Conservation (phyloP, 1,284 basidiomycete species). For the Tylopilus sp. region DNA sequence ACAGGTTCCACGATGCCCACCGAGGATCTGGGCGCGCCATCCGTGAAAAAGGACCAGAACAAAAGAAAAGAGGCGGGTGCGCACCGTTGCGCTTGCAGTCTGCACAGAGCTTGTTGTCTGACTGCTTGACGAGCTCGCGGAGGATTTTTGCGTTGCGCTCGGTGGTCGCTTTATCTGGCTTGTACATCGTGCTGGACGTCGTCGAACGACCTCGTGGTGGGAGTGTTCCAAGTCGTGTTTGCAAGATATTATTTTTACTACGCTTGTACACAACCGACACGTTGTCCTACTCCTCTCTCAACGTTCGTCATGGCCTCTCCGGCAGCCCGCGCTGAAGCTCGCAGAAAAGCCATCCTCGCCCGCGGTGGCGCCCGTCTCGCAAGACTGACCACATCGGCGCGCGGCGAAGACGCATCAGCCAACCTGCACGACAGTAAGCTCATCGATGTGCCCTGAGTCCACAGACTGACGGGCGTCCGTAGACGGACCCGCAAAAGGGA, state of each 20-base stretch:
- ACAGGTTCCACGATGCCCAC: conserved; percentile 99
- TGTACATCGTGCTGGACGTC: conserved; percentile 46
- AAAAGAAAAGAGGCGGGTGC: conserved; percentile 22
- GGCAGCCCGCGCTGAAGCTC: conserved; percentile 65
- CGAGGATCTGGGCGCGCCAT: conserved; percentile 70
- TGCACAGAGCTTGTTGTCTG: conserved; percentile 92
- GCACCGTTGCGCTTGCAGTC: conserved; percentile 92
- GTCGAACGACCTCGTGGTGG: not conserved
- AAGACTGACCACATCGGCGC: conserved; percentile 68
- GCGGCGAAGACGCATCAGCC: conserved; percentile 65
- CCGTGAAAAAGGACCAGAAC: not conserved
- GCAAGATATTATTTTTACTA: not conserved
- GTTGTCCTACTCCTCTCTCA: conserved; percentile 9
- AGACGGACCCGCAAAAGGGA: conserved; percentile 36
- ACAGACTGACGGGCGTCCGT: conserved; percentile 5
- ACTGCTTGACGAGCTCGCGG: conserved; percentile 79
- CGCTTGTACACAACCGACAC: conserved; percentile 9
- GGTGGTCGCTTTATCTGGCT: conserved; percentile 80
- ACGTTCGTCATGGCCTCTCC: conserved; percentile 35
- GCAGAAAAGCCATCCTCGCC: conserved; percentile 67
- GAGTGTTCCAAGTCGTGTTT: conserved; percentile 3
- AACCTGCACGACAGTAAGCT: conserved; percentile 53
- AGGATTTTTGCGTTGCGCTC: conserved; percentile 75
- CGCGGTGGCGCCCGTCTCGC: conserved; percentile 68
- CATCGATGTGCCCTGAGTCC: no score